Conservation (phyloP, 306 rosid genomes). For the Vigna mungo region DNA sequence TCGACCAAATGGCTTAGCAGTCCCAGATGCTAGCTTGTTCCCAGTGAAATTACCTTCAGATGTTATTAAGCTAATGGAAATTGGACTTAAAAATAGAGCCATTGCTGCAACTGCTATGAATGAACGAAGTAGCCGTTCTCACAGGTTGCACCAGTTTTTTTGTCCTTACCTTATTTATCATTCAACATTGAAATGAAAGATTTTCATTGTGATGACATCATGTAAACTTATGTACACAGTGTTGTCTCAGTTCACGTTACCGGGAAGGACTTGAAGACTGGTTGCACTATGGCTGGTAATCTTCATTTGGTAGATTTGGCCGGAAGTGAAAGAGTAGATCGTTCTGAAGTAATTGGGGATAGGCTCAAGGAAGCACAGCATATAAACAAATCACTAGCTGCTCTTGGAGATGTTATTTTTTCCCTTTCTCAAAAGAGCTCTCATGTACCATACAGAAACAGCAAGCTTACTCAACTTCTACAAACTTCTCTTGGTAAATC, state of each 20-base stretch:
- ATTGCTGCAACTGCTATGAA: slow-evolving; percentile 59
- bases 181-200: slow-evolving; percentile 8
- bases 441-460: slow-evolving; percentile 92
- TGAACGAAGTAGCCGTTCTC: slow-evolving; percentile 68
- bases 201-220: slow-evolving; percentile 31
- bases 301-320: slow-evolving; percentile 98
- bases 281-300: slow-evolving; percentile 59
- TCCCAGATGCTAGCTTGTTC: slow-evolving; percentile 60
- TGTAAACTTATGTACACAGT: slow-evolving; percentile 46
- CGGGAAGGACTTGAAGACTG: slow-evolving; percentile 52
- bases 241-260: slow-evolving; percentile 57
- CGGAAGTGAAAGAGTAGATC: slow-evolving; percentile 96
- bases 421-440: slow-evolving; percentile 84
- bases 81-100: slow-evolving; percentile 59
- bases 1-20: slow-evolving; percentile 54
- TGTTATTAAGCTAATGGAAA: slow-evolving; percentile 54
- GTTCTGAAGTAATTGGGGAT: slow-evolving; percentile 91
- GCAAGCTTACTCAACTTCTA: slow-evolving; percentile 99
- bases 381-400: slow-evolving; percentile 88
- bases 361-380: slow-evolving; percentile 95
- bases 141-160: slow-evolving; percentile 44
- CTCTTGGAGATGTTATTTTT: slow-evolving; percentile 96
- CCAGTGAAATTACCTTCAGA: slow-evolving; percentile 54
- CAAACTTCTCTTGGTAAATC: slow-evolving; percentile 85
- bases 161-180: not conserved